Conservation (phyloP, 257 asterid species). For the Lantana camara region DNA sequence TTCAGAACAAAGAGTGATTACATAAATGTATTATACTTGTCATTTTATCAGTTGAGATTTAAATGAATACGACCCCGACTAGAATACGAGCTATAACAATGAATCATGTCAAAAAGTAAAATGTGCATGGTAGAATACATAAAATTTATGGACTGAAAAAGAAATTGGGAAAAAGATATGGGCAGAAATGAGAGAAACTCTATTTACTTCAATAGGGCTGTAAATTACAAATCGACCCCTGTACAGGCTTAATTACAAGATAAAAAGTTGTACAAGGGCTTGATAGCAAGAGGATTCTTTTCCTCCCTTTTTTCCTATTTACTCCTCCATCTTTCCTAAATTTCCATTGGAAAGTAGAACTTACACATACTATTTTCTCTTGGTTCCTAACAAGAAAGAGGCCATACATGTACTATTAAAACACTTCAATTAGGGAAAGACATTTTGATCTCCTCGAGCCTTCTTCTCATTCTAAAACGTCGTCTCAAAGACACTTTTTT, state of each 20-base stretch:
- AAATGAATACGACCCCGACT: no score
- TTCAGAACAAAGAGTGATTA: no score
- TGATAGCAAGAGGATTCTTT: constrained; percentile 21
- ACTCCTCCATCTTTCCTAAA: constrained; percentile 20
- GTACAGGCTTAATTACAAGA: constrained; percentile 44
- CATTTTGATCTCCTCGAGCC: constrained; percentile 50
- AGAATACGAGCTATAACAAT: no score
- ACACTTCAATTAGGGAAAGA: constrained; percentile 36
- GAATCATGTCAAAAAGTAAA: no score
- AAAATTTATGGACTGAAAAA: no score
- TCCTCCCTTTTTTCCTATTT: constrained; percentile 3
- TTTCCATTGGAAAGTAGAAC: constrained; percentile 5
- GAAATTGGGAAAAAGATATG: neutral
- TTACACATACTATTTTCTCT: constrained; percentile 22
- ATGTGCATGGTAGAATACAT: no score
- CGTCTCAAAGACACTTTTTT: constrained; percentile 46
- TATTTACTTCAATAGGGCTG: constrained; percentile 31
- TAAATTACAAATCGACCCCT: constrained; percentile 36
- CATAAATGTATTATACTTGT: no score
- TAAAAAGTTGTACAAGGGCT: constrained; percentile 43
- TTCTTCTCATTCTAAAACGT: constrained; percentile 47
- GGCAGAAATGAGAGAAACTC: neutral
- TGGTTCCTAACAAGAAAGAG: constrained; percentile 16
- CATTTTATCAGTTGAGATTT: no score
- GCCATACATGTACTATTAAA: constrained; percentile 27